phyloP scores from a whole-genome alignment of 2,329 filamentous ascomycete genomes.

The Alternaria brassicicola region DNA sequence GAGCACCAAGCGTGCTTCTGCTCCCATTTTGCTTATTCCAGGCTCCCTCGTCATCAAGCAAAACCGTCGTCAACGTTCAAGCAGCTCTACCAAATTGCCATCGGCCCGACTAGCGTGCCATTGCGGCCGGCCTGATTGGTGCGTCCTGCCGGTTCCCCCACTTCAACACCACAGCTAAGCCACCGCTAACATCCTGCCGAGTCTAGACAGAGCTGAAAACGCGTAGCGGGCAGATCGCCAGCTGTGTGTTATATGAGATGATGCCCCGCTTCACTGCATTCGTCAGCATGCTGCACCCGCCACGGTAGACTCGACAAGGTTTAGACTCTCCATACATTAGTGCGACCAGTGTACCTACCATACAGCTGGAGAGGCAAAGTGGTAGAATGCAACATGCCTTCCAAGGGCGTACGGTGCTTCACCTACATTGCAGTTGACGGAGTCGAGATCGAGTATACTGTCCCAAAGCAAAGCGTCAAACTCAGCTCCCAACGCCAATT shows the following conservation, averaged over 20 bases:
- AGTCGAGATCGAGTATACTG: constrained; percentile 54
- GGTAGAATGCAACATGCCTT: constrained; percentile 35
- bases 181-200: constrained; percentile 11
- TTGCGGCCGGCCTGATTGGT: constrained; percentile 13
- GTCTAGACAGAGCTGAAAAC: constrained; percentile 14
- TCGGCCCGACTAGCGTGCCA: constrained; percentile 11
- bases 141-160: constrained; percentile 11
- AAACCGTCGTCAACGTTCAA: not conserved
- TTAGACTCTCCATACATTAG: not conserved
- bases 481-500: constrained; percentile 47
- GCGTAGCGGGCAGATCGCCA: not conserved
- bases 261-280: not conserved
- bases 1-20: not conserved
- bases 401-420: constrained; percentile 44
- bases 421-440: constrained; percentile 47
- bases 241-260: constrained; percentile 1
- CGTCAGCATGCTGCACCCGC: not conserved
- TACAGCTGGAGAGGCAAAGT: not conserved
- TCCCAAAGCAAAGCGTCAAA: constrained; percentile 48
- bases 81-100: not conserved
- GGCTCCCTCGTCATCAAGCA: not conserved
- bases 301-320: not conserved
- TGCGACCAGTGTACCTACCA: not conserved
- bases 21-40: not conserved
- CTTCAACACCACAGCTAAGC: constrained; percentile 22